Conservation (phyloP, 441 rosid species). For the Flueggea neowawraea region DNA sequence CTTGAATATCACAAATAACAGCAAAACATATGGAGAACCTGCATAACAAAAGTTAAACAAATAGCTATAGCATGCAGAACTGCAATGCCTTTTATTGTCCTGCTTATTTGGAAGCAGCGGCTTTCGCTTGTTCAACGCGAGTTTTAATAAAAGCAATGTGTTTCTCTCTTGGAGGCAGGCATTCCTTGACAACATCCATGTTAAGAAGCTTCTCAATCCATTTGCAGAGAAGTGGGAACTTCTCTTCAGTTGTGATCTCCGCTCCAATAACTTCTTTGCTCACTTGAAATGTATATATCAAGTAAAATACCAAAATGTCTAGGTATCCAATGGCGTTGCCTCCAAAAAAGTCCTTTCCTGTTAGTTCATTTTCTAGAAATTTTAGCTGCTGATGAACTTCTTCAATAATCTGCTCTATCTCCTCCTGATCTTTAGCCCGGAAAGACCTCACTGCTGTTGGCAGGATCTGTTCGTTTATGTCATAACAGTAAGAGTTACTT, state of each 20-base stretch:
- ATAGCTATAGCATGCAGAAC: too few species aligned
- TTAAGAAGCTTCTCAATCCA: constrained; percentile 32
- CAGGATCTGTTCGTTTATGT: background rate
- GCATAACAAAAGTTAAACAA: too few species aligned
- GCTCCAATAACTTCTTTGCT: constrained; percentile 17
- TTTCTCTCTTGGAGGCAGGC: constrained; percentile 37
- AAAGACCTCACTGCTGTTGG: background rate
- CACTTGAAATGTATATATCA: background rate
- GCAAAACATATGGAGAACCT: too few species aligned
- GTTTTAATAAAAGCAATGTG: constrained; percentile 20
- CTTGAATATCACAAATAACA: too few species aligned
- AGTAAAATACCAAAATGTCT: constrained; percentile 13
- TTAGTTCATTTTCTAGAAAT: constrained; percentile 16
- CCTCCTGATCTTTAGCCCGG: background rate
- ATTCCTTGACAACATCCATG: constrained; percentile 28
- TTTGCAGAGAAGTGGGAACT: constrained; percentile 25
- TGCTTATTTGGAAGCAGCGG: constrained; percentile 5
- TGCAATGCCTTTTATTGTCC: too few species aligned
- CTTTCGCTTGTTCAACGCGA: background rate
- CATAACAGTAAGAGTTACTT: too few species aligned
- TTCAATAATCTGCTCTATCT: background rate
- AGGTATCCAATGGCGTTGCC: constrained; percentile 33
- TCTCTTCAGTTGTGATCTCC: constrained; percentile 21
- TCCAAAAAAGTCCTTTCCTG: constrained; percentile 39
- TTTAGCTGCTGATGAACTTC: constrained; percentile 1